Conservation (phyloP, 2,329 filamentous ascomycete species). For the Cercospora berteroae region DNA sequence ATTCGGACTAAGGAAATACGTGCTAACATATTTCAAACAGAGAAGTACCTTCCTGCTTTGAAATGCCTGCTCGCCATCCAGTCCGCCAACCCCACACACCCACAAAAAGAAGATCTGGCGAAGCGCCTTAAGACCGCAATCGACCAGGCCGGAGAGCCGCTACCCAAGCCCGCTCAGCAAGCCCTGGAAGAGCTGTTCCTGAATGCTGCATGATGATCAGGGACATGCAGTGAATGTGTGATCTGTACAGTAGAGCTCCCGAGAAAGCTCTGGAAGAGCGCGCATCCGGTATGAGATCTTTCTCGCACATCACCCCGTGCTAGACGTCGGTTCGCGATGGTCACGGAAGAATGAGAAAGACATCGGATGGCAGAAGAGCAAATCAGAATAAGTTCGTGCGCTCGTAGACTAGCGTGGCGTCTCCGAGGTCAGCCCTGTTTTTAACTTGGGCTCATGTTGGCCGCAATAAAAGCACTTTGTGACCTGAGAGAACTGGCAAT, state of each 20-base stretch:
- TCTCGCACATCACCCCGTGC: neutral
- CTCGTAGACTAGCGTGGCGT: neutral
- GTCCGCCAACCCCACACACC: constrained; percentile 65
- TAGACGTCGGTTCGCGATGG: neutral
- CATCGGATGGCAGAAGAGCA: neutral
- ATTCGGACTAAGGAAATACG: constrained; percentile 8
- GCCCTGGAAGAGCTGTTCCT: constrained; percentile 66
- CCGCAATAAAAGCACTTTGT: neutral
- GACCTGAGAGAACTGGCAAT: neutral
- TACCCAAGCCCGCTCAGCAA: constrained; percentile 64
- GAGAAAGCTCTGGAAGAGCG: neutral
- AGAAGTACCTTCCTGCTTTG: constrained; percentile 82
- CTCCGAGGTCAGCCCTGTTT: neutral
- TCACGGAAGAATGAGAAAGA: neutral
- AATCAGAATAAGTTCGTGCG: neutral
- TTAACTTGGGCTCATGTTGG: neutral
- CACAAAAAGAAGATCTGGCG: constrained; percentile 72
- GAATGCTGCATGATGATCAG: neutral
- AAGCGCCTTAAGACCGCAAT: constrained; percentile 58
- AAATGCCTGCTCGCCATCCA: constrained; percentile 76
- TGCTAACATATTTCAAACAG: constrained; percentile 39
- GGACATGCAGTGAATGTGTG: neutral
- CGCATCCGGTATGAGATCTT: neutral
- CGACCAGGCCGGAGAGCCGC: constrained; percentile 45
- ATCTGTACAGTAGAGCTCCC: constrained; percentile 2